A percentile compares a stretch with the other conserved stretches of the same genome.
Conservation (phyloP, 1,284 basidiomycete genomes). For the Xerocomus nothofagi region DNA sequence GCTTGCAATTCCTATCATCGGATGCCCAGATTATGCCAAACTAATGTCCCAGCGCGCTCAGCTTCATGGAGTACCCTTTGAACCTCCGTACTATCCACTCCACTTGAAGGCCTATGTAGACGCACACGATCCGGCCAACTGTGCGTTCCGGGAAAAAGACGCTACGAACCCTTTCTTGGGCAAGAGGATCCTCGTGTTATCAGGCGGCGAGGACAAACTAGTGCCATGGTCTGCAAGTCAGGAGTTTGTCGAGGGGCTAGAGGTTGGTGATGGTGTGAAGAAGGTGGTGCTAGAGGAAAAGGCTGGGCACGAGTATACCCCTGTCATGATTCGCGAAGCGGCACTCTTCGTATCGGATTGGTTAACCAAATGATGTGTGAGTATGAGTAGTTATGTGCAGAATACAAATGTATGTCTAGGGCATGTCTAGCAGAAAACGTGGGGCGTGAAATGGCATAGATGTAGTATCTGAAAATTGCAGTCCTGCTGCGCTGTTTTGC, state of each 20-base stretch:
- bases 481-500: not conserved
- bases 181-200: slow-evolving; percentile 70
- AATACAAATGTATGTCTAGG: not conserved
- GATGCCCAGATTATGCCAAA: slow-evolving; percentile 73
- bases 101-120: slow-evolving; percentile 51
- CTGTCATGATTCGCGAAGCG: slow-evolving; percentile 50
- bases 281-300: slow-evolving; percentile 47
- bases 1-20: slow-evolving; percentile 76
- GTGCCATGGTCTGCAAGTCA: slow-evolving; percentile 63
- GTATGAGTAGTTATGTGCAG: not conserved
- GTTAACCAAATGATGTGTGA: slow-evolving; percentile 20
- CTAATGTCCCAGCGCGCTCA: slow-evolving; percentile 63
- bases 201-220: slow-evolving; percentile 56
- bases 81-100: slow-evolving; percentile 59
- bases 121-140: slow-evolving; percentile 43
- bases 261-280: slow-evolving; percentile 54
- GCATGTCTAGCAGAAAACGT: not conserved
- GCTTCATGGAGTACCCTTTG: slow-evolving; percentile 43
- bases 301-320: slow-evolving; percentile 54
- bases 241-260: slow-evolving; percentile 53
- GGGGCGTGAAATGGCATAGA: not conserved
- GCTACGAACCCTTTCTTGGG: slow-evolving; percentile 58
- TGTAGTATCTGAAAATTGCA: not conserved
- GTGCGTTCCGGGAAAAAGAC: slow-evolving; percentile 39
- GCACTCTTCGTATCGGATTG: slow-evolving; percentile 45